phyloP scores from a whole-genome alignment of 305 asterid genomes.

The Fraxinus platypoda region DNA sequence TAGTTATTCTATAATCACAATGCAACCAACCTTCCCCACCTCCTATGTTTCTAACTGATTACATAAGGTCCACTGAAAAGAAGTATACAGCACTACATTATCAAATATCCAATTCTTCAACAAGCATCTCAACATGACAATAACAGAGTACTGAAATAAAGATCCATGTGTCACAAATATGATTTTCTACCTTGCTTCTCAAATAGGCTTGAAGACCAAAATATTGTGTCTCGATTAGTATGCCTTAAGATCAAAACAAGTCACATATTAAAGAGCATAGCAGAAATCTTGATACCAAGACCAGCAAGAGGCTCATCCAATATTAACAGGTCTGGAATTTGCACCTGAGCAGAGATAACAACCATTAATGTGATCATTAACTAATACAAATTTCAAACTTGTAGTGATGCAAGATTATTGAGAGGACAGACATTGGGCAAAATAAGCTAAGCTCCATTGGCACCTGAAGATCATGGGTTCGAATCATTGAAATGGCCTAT shows the following conservation, averaged over 20 bases:
- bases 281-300: conserved; percentile 56
- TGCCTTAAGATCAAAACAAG: conserved; percentile 6
- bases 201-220: conserved; percentile 2
- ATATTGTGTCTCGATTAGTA: background rate
- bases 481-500: conserved; percentile 9
- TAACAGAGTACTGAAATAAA: conserved; percentile 5
- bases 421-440: conserved; percentile 6
- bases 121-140: background rate
- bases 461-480: conserved; percentile 16
- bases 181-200: conserved; percentile 4
- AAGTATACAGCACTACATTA: background rate
- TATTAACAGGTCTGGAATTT: conserved; percentile 77
- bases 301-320: conserved; percentile 99
- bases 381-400: background rate
- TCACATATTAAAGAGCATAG: conserved; percentile 18
- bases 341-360: conserved; percentile 57
- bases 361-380: conserved; percentile 24
- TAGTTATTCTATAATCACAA: background rate
- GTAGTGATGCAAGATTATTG: background rate
- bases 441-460: conserved; percentile 15
- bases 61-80: background rate
- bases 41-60: background rate
- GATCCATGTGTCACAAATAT: background rate
- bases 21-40: background rate
- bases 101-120: background rate